phyloP scores from a whole-genome alignment of 78 protist genomes.

The Dictyostelium citrinum region DNA sequence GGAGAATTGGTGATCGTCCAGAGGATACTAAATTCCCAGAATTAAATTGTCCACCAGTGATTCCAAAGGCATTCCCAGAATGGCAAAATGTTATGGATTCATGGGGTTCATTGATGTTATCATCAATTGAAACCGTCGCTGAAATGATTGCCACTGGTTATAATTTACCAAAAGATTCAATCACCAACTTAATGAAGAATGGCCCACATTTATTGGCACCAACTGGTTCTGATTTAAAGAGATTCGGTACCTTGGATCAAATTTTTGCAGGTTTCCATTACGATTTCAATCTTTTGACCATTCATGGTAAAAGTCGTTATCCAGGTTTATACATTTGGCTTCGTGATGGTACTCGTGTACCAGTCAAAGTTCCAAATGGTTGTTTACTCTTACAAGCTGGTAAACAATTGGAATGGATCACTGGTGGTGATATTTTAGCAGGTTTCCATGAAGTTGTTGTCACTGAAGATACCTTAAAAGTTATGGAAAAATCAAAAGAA shows the following conservation, averaged over 20 bases:
- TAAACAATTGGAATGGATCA: conserved; percentile 91
- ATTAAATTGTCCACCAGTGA: conserved; percentile 85
- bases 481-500: conserved; percentile 57
- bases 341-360: conserved; percentile 69
- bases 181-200: conserved; percentile 67
- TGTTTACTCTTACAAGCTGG: conserved; percentile 91
- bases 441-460: conserved; percentile 94
- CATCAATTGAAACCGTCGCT: conserved; percentile 35
- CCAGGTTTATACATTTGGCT: conserved; percentile 84
- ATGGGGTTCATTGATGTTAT: conserved; percentile 73
- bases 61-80: conserved; percentile 82
- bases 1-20: conserved; percentile 92
- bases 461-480: conserved; percentile 72
- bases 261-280: conserved; percentile 93
- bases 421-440: conserved; percentile 89
- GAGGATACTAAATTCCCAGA: conserved; percentile 70
- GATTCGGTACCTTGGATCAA: conserved; percentile 60
- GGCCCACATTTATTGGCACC: conserved; percentile 96
- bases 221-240: conserved; percentile 90
- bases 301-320: conserved; percentile 90
- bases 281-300: conserved; percentile 92
- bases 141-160: conserved; percentile 79
- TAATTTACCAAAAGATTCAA: conserved; percentile 58
- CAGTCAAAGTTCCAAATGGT: conserved; percentile 85
- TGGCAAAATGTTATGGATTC: conserved; percentile 80